Percentiles rank a stretch among this genome's conserved stretches.
These are phyloP conservation scores for Panicum miliaceum DNA, from an alignment of 176 grass and related monocot genomes.

Conservation along the genomic window DNA sequence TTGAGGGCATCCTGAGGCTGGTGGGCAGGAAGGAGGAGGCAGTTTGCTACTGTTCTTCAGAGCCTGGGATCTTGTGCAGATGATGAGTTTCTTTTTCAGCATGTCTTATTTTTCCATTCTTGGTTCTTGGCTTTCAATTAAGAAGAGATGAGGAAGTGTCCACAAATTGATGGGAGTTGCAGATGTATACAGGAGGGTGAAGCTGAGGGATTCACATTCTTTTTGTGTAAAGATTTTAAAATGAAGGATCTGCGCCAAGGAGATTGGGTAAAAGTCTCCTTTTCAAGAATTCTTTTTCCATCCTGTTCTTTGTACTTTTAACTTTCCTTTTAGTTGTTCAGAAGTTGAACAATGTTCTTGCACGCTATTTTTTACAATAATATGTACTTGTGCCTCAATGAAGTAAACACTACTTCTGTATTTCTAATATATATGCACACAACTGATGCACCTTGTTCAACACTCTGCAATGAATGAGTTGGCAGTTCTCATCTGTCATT, in stretches of 20 bases:
- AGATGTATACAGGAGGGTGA: background rate
- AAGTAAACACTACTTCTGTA: background rate
- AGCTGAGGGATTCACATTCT: background rate
- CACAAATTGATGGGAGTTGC: background rate
- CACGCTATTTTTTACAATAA: background rate
- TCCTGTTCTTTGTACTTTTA: background rate
- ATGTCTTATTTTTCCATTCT: conserved; percentile 17
- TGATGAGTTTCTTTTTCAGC: conserved; percentile 23
- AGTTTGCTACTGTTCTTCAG: conserved; percentile 36
- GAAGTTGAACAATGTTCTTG: conserved; percentile 25
- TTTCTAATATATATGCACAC: background rate
- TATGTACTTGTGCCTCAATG: background rate
- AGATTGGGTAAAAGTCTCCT: conserved; percentile 25
- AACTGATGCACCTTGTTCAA: background rate
- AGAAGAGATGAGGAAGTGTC: conserved; percentile 27
- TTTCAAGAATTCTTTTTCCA: conserved; percentile 20
- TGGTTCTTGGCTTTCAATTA: conserved; percentile 28
- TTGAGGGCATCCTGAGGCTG: conserved; percentile 61
- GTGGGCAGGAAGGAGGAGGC: conserved; percentile 55
- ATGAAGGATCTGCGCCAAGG: background rate
- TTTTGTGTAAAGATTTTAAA: conserved; percentile 32
- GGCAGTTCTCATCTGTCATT: background rate
- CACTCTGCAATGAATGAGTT: conserved; percentile 16
- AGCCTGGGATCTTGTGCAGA: conserved; percentile 52
- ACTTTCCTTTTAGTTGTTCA: conserved; percentile 8